phyloP scores from a whole-genome alignment of 768 basidiomycete species.

The Boletus rubescentipes region DNA sequence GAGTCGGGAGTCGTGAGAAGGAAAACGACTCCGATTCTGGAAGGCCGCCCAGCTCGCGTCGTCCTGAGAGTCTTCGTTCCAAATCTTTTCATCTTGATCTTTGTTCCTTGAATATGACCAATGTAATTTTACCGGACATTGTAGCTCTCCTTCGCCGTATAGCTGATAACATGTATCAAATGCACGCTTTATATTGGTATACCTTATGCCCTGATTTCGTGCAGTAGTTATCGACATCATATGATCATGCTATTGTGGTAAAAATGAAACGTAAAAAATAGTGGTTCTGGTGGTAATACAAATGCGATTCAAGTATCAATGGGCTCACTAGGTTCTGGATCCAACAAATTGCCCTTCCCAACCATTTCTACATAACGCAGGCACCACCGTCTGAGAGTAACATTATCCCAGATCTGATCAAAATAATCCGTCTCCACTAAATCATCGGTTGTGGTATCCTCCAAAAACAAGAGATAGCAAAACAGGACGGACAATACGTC shows the following conservation, averaged over 20 bases:
- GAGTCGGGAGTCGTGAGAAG: too few relatives aligned
- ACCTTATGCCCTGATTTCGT: too few relatives aligned
- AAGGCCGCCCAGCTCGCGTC: too few relatives aligned
- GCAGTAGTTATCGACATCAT: too few relatives aligned
- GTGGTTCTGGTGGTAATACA: neutral
- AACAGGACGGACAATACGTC: conserved; percentile 14
- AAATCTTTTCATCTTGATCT: too few relatives aligned
- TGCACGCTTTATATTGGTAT: too few relatives aligned
- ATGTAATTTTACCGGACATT: too few relatives aligned
- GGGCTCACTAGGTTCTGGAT: neutral
- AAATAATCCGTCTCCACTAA: neutral
- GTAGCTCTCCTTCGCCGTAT: too few relatives aligned
- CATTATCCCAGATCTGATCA: conserved; percentile 6
- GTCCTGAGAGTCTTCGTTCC: too few relatives aligned
- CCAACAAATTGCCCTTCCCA: neutral
- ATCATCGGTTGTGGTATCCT: neutral
- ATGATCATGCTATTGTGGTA: neutral
- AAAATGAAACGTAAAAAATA: neutral
- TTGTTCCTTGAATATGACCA: too few relatives aligned
- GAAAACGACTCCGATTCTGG: too few relatives aligned
- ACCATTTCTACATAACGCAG: neutral
- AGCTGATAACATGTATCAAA: too few relatives aligned
- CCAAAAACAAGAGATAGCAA: conserved; percentile 16
- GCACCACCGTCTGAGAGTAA: neutral
- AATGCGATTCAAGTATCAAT: neutral